Conservation (phyloP, 192 early-diverging fungal genomes). For the Coemansia sp. region DNA sequence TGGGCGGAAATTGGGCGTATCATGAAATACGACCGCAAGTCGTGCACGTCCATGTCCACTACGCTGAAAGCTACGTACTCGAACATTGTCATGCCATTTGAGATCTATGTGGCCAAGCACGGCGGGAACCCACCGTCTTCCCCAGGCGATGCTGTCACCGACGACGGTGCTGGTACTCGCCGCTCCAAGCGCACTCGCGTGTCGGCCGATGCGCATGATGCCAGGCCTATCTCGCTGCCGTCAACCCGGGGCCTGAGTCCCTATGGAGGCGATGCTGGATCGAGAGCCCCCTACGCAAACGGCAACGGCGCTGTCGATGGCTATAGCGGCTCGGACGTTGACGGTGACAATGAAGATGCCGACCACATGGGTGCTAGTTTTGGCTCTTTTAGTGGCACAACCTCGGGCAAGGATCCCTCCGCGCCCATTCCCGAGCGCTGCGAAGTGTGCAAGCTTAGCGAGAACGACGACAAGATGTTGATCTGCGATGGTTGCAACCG, state of each 20-base stretch:
- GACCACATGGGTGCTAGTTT: conserved; percentile 1
- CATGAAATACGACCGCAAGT: conserved; percentile 67
- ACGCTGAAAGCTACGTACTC: conserved; percentile 67
- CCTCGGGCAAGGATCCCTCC: conserved; percentile 17
- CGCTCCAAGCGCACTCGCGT: conserved; percentile 44
- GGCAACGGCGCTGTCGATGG: background rate
- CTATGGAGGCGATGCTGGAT: background rate
- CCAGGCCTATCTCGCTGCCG: background rate
- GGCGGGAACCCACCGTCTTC: conserved; percentile 22
- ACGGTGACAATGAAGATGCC: background rate
- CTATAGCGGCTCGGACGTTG: background rate
- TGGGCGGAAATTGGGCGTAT: conserved; percentile 86
- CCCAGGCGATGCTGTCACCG: background rate
- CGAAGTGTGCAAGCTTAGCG: conserved; percentile 47
- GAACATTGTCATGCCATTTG: conserved; percentile 68
- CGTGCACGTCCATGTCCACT: conserved; percentile 75
- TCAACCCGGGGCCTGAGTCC: background rate
- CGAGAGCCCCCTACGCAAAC: background rate
- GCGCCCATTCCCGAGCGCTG: conserved; percentile 46
- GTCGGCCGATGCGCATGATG: background rate
- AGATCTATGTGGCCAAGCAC: conserved; percentile 61
- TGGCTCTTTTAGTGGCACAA: conserved; percentile 11
- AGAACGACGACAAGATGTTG: conserved; percentile 64
- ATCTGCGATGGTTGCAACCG: conserved; percentile 87
- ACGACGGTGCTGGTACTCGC: conserved; percentile 12